Evolutionary conservation across 306 rosid genomes (phyloP).

Genomic region (Fagus sylvatica): DNA sequence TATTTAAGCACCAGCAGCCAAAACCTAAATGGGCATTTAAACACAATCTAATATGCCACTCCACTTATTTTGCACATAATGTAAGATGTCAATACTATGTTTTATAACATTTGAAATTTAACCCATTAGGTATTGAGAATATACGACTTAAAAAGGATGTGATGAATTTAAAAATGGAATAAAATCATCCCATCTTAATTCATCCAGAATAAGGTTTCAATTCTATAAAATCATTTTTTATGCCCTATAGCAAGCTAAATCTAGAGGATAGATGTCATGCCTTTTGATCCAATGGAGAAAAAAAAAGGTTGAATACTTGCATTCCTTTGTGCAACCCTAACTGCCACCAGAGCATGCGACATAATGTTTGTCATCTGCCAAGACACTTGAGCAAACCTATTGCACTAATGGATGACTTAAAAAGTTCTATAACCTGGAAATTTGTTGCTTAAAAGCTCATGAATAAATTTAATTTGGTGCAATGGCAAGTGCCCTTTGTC

Average conservation of each 20-base stretch:
- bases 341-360: neutral
- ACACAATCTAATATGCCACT: neutral
- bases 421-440: neutral
- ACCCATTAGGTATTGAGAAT: neutral
- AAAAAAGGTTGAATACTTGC: neutral
- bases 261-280: neutral
- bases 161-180: neutral
- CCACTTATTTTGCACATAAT: neutral
- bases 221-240: neutral
- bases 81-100: neutral
- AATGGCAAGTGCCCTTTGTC: no score
- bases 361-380: neutral
- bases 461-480: neutral
- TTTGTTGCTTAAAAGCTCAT: neutral
- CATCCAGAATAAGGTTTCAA: neutral
- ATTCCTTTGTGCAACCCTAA: neutral
- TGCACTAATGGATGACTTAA: neutral
- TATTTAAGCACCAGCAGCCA: neutral
- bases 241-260: neutral
- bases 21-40: neutral
- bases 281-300: neutral
- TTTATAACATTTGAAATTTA: neutral
- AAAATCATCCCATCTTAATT: slow-evolving; percentile 2
- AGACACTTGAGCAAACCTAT: neutral
- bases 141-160: neutral